A percentile compares a stretch with the other conserved stretches of the same genome.
Conservation (phyloP, 2,329 filamentous ascomycete genomes). For the Nothopassalora personata region DNA sequence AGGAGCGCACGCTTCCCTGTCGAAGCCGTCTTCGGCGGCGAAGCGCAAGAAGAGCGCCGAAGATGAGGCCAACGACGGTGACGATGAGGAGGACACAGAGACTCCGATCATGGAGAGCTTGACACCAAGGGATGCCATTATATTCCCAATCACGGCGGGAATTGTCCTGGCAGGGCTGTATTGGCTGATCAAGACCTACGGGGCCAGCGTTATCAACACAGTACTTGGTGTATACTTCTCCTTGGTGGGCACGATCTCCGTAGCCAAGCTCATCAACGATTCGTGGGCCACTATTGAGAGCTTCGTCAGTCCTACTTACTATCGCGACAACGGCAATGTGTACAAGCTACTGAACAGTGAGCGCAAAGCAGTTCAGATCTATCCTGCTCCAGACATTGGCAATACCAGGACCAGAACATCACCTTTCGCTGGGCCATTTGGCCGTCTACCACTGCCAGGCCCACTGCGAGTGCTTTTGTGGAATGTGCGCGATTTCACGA, state of each 20-base stretch:
- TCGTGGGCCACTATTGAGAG: conserved; percentile 58
- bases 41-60: conserved; percentile 41
- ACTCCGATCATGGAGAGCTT: conserved; percentile 62
- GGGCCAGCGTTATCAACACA: conserved; percentile 75
- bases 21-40: conserved; percentile 73
- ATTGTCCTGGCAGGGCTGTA: conserved; percentile 70
- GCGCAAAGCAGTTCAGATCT: conserved; percentile 28
- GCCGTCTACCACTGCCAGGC: conserved; percentile 43
- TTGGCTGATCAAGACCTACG: conserved; percentile 82
- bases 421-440: conserved; percentile 49
- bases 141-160: conserved; percentile 77
- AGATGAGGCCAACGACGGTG: conserved; percentile 36
- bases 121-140: conserved; percentile 70
- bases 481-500: conserved; percentile 44
- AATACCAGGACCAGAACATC: conserved; percentile 31
- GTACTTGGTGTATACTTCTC: conserved; percentile 81
- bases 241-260: conserved; percentile 68
- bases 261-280: conserved; percentile 70
- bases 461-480: conserved; percentile 40
- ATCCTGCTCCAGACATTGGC: not conserved
- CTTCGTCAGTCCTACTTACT: conserved; percentile 68
- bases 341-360: conserved; percentile 44
- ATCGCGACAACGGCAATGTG: conserved; percentile 48
- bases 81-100: conserved; percentile 50
- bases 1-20: conserved; percentile 77